These are phyloP conservation scores for Pontederia paniculata DNA, from an alignment of 176 grass and related monocot species.

Conservation along the genomic window DNA sequence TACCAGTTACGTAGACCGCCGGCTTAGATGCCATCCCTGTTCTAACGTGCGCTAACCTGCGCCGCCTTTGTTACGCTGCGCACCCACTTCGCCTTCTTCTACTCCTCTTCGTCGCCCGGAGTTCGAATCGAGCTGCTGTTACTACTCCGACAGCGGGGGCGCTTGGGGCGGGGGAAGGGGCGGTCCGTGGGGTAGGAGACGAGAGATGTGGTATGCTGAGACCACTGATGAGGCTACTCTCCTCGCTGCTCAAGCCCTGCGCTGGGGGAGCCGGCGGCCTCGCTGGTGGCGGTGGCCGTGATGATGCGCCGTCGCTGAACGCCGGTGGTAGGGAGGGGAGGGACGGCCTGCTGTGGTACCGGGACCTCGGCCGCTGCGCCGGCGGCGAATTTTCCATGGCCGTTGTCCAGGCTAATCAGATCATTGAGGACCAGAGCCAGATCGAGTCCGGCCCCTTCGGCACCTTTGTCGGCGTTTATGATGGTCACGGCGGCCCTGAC, in stretches of 20 bases:
- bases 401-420: slow-evolving; percentile 78
- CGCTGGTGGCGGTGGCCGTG: not conserved
- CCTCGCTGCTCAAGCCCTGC: slow-evolving; percentile 39
- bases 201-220: slow-evolving; percentile 87
- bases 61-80: not conserved
- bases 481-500: slow-evolving; percentile 68
- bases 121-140: too few relatives aligned
- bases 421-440: slow-evolving; percentile 88
- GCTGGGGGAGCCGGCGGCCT: slow-evolving; percentile 23
- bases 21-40: too few relatives aligned
- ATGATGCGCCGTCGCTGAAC: not conserved
- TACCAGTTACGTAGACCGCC: too few relatives aligned
- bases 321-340: slow-evolving; percentile 18
- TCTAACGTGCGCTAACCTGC: too few relatives aligned
- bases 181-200: slow-evolving; percentile 13
- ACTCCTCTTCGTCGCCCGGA: not conserved
- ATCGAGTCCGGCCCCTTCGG: slow-evolving; percentile 65
- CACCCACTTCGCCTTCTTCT: slow-evolving; percentile 13
- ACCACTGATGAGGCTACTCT: slow-evolving; percentile 69
- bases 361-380: slow-evolving; percentile 50
- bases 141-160: too few relatives aligned
- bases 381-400: slow-evolving; percentile 61
- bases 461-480: slow-evolving; percentile 65
- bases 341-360: slow-evolving; percentile 62
- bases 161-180: not conserved